Evolutionary conservation across 768 basidiomycete species (phyloP).

Genomic region (Dioszegia crocea): DNA sequence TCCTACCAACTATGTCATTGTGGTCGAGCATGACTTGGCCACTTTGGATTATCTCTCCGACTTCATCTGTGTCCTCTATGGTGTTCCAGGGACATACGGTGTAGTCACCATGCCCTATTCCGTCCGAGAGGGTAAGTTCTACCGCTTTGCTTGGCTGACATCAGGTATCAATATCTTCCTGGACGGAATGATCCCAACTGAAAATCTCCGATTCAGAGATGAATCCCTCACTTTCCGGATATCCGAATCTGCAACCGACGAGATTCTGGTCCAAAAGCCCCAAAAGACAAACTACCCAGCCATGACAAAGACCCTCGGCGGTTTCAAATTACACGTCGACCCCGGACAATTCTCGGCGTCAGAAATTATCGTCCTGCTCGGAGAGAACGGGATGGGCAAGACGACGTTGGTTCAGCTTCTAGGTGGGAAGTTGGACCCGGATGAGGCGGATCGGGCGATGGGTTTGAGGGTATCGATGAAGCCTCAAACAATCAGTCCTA

Average conservation of each 20-base stretch:
- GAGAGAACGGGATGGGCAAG: conserved; percentile 99
- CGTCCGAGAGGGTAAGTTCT: conserved; percentile 78
- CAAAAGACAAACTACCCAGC: conserved; percentile 84
- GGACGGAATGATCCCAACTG: conserved; percentile 96
- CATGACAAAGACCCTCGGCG: conserved; percentile 95
- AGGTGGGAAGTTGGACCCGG: conserved; percentile 80
- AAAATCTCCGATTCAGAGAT: conserved; percentile 95
- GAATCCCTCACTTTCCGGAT: conserved; percentile 96
- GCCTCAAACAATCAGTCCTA: conserved; percentile 93
- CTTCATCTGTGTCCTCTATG: conserved; percentile 95
- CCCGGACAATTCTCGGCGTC: conserved; percentile 93
- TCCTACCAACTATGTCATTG: conserved; percentile 85
- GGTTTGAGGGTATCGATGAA: conserved; percentile 83
- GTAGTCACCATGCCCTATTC: conserved; percentile 99
- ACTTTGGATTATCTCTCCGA: conserved; percentile 98
- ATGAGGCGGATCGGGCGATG: conserved; percentile 74
- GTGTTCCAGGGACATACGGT: conserved; percentile 57
- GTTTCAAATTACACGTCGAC: conserved; percentile 91
- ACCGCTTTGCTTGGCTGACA: not conserved
- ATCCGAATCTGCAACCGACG: conserved; percentile 84
- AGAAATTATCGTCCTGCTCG: conserved; percentile 98
- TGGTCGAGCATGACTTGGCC: conserved; percentile 97
- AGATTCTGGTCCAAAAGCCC: conserved; percentile 77
- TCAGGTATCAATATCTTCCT: conserved; percentile 98
- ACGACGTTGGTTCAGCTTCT: conserved; percentile 95